phyloP scores from a whole-genome alignment of 768 basidiomycete species.

The Lactarius psammicola region DNA sequence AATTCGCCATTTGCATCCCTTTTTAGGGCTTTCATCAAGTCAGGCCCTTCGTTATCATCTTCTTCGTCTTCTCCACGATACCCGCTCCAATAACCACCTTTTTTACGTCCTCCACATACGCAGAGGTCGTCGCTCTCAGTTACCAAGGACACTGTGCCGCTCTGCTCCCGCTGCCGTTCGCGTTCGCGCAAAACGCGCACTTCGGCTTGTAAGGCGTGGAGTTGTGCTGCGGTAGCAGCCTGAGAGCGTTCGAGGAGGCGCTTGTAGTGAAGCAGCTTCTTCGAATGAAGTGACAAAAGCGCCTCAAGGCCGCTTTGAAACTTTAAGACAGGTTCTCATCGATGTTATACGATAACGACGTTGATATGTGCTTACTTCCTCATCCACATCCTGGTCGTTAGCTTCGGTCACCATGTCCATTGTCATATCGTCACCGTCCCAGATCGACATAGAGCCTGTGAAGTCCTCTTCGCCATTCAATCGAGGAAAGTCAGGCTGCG shows the following conservation, averaged over 20 bases:
- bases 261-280: slow-evolving; percentile 70
- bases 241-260: slow-evolving; percentile 80
- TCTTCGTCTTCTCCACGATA: slow-evolving; percentile 51
- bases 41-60: slow-evolving; percentile 49
- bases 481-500: slow-evolving; percentile 28
- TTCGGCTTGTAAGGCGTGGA: slow-evolving; percentile 85
- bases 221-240: slow-evolving; percentile 72
- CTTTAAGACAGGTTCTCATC: slow-evolving; percentile 33
- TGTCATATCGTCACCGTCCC: slow-evolving; percentile 61
- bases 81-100: slow-evolving; percentile 71
- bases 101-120: slow-evolving; percentile 59
- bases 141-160: slow-evolving; percentile 23
- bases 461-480: slow-evolving; percentile 33
- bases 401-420: slow-evolving; percentile 67
- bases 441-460: slow-evolving; percentile 36
- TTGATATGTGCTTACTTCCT: slow-evolving; percentile 49
- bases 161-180: slow-evolving; percentile 35
- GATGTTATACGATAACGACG: slow-evolving; percentile 6
- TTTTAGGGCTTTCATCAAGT: slow-evolving; percentile 49
- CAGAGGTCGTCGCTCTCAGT: slow-evolving; percentile 38
- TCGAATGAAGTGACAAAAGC: slow-evolving; percentile 44
- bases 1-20: slow-evolving; percentile 54
- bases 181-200: slow-evolving; percentile 60
- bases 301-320: slow-evolving; percentile 45
- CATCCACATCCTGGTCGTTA: slow-evolving; percentile 63